A percentile compares a stretch with the other conserved stretches of the same genome.
These are phyloP conservation scores for Trypanosomatidae sp. DNA, from an alignment of 208 protist genomes.

Conservation along the genomic window DNA sequence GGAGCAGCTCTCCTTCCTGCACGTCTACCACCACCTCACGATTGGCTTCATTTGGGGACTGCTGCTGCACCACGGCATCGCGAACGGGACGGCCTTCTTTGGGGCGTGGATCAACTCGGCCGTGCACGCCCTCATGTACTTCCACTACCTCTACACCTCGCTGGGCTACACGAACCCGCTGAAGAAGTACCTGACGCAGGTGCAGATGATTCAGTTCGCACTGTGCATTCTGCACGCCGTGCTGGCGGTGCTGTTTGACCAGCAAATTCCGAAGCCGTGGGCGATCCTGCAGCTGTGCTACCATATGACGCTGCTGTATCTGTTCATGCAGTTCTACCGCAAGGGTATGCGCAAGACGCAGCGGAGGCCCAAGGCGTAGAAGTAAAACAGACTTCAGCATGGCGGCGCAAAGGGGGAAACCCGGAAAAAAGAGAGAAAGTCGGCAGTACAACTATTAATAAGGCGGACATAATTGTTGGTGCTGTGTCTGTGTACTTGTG, in stretches of 20 bases:
- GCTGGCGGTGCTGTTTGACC: constrained; percentile 57
- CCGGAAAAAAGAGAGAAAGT: neutral
- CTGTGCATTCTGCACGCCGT: constrained; percentile 84
- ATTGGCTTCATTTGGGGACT: constrained; percentile 89
- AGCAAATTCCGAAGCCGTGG: constrained; percentile 61
- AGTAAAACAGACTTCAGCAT: no score
- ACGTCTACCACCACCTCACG: constrained; percentile 91
- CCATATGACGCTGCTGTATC: constrained; percentile 82
- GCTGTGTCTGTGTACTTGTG: no score
- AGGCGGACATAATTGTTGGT: no score
- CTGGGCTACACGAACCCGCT: constrained; percentile 86
- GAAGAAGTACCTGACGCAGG: constrained; percentile 81
- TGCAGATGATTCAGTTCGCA: constrained; percentile 88
- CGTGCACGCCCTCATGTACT: constrained; percentile 93
- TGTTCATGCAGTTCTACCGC: constrained; percentile 82
- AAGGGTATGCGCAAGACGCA: constrained; percentile 29
- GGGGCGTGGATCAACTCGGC: constrained; percentile 89
- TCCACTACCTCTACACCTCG: constrained; percentile 88
- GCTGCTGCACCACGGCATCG: constrained; percentile 81
- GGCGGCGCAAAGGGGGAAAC: neutral
- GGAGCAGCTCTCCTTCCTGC: constrained; percentile 87
- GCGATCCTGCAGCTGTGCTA: constrained; percentile 76
- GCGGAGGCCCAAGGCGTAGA: constrained; percentile 22
- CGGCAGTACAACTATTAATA: no score
- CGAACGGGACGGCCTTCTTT: constrained; percentile 87